Base-by-base conservation (phyloP, 75 land plant genomes). In the Selaginella tamariscina region DNA sequence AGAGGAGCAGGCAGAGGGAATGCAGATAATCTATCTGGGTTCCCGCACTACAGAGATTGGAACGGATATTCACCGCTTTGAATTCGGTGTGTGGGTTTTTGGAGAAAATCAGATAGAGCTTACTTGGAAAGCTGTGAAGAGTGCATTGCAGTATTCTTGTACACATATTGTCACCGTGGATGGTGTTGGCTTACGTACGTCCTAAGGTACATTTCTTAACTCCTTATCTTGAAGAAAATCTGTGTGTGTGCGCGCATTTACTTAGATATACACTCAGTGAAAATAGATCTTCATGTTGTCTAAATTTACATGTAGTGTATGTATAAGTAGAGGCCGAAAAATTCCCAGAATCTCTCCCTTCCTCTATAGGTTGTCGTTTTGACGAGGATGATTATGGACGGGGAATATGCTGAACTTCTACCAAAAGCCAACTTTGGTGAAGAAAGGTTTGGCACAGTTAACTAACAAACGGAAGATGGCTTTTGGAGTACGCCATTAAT, bases 131-230 rank as follows among this genome's bases (percentile, higher is more conserved):
- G 54, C 55, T 55, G 68, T 93, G 68, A 75, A 77, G 73, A 79
- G 59, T 56, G 77, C 74, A 29, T 27, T 89, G 54, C 78, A 80
- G 29, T 78, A 79, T 60, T 71, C 84, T 29, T 64, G 57, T 54
- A 68, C 63, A 33, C 70, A 32, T 74, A 81, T 71, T 24, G 62
- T 82, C 32, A 66, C 27, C 29, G 64, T 82, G 11, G 44, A 69
- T 31, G 89, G 83, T 32, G 64, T 80, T 93, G 54, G 80, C 85
- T 23, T 55, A 68, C 70, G 71, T 93, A 65, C 86, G 78, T 73
- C 98, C 96, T 23, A 81, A 86, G 88, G 96, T 86, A 68, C 62
- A 68, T 5, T 39, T 5, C 5, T 39, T 15, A n/a, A n/a, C n/a
- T n/a, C n/a, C n/a, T n/a, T n/a, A n/a, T n/a, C n/a, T n/a, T n/a